A percentile compares a stretch with the other conserved stretches of the same genome.
phyloP scores from a whole-genome alignment of 768 basidiomycete species.

The Suillus subaureus region DNA sequence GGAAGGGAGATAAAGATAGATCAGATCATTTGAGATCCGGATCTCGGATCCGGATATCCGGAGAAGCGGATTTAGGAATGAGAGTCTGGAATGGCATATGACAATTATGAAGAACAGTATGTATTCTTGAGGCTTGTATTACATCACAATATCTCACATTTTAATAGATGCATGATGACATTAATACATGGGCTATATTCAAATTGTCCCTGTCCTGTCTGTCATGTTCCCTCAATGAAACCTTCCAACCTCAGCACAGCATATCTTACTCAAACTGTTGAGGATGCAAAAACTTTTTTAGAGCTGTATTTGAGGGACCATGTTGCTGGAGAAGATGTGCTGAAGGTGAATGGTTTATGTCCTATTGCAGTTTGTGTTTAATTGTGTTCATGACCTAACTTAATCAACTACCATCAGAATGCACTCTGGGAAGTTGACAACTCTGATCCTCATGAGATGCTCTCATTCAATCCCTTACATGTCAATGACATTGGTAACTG shows the following conservation, averaged over 20 bases:
- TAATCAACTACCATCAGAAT: conserved; percentile 29
- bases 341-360: conserved; percentile 17
- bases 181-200: conserved; percentile 31
- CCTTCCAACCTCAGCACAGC: conserved; percentile 20
- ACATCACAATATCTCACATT: not conserved
- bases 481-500: conserved; percentile 34
- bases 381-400: not conserved
- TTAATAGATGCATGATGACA: conserved; percentile 37
- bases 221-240: conserved; percentile 32
- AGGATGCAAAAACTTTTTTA: not conserved
- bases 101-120: conserved; percentile 32
- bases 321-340: conserved; percentile 17
- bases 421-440: conserved; percentile 39
- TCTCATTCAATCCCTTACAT: conserved; percentile 44
- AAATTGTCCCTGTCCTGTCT: conserved; percentile 39
- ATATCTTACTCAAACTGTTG: conserved; percentile 5
- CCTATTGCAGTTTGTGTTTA: conserved; percentile 8
- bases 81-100: no score
- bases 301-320: conserved; percentile 3
- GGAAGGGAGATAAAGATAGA: no score
- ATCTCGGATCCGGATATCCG: no score
- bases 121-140: not conserved
- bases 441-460: conserved; percentile 35
- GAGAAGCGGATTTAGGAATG: no score
- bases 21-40: no score